Evolutionary conservation across 805 yeast genomes (phyloP), one percentile per base, ranked within the genome.

Genomic region (Wickerhamiella hasegawae): DNA sequence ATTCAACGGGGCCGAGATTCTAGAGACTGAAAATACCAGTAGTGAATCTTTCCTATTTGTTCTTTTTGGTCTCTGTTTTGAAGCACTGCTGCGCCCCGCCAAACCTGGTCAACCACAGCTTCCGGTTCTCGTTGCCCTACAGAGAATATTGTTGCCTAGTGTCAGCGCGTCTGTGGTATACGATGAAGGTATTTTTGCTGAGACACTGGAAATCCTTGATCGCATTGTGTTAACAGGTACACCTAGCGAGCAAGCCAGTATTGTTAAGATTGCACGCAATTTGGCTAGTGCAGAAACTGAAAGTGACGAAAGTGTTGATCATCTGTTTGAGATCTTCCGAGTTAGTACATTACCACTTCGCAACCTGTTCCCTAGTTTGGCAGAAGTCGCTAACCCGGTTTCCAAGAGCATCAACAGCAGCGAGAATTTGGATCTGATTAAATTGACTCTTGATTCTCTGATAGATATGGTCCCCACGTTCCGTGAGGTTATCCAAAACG

Each of bases 11-110:
- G 45, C 54, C 0, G 51, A 63, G 10, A 60, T 78, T 15, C 52
- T 59, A 4, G 57, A 61, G 2, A 61, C 81, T 4, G 72, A 66
- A 9, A 84, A 76, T 41, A 59, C 71, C 41, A 36, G 31, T 9
- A 29, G 35, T 5, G 45, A 42, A 9, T 40, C 29, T 8, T 79
- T 84, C 45, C 75, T 79, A 54, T 79, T 82, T 49, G 76, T 84
- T 21, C 53, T 85, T 27, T 80, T 78, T 57, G 80, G 94, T 9
- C 79, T 81, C 45, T 82, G 94, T 51, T 65, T 84, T 32, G 93
- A 81, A 45, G 69, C 77, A 1, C 61, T 84, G 41, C 66, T 77
- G 32, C 37, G 40, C 23, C 53, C 33, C 18, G 18, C 25, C 4
- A 17, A 5, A 17, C 4, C 4, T 5, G 20, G 11, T 10, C 20